These are phyloP conservation scores for Trypanosoma brucei DNA, from an alignment of 208 protist species.

Conservation along the genomic window DNA sequence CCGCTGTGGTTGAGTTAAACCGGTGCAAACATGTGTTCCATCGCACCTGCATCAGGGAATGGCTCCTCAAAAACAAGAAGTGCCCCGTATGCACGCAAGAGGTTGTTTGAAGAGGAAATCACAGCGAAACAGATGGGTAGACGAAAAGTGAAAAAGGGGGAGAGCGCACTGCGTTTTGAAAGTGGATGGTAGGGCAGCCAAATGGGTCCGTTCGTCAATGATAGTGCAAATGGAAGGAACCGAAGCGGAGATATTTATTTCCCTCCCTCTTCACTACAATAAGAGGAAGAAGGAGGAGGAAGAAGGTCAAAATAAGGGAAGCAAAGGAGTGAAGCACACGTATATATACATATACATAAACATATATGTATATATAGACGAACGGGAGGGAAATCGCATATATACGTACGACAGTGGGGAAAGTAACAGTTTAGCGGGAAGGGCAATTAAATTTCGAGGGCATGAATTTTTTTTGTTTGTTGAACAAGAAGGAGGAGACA, in stretches of 20 bases:
- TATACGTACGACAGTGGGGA: not conserved
- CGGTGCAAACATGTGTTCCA: conserved; percentile 73
- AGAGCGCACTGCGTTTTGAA: no score
- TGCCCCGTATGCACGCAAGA: conserved; percentile 72
- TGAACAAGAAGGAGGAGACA: no score
- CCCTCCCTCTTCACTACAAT: not conserved
- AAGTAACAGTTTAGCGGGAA: no score
- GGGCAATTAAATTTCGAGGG: no score
- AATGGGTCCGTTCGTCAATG: no score
- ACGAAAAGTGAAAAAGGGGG: no score
- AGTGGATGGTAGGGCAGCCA: no score
- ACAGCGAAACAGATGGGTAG: not conserved
- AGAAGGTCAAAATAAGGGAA: no score
- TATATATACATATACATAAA: conserved; percentile 6
- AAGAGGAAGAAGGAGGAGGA: no score
- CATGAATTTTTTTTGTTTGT: no score
- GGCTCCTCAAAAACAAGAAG: conserved; percentile 57
- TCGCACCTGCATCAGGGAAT: conserved; percentile 59
- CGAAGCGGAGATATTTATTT: not conserved
- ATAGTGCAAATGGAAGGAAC: no score
- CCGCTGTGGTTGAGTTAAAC: conserved; percentile 24
- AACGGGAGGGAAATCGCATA: not conserved
- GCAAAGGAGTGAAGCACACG: not conserved
- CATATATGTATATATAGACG: conserved; percentile 1
- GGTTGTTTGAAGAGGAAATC: conserved; percentile 23